Evolutionary conservation across 208 protist genomes (phyloP).

Genomic region (Acanthamoeba quina): DNA sequence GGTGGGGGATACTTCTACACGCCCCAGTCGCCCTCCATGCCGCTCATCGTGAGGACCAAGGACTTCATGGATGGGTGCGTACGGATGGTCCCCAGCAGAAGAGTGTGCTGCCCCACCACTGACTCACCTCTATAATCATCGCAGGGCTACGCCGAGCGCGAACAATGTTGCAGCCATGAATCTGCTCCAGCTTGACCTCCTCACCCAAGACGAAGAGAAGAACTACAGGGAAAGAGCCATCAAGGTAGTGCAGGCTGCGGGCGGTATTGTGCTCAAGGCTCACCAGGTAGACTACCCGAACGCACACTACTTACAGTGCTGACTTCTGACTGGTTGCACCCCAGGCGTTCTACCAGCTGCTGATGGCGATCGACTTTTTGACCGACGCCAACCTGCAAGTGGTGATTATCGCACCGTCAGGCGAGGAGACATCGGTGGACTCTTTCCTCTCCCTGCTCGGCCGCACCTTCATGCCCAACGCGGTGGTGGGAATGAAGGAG

Average conservation of each 20-base stretch:
- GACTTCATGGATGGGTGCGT: constrained; percentile 67
- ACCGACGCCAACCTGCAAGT: constrained; percentile 43
- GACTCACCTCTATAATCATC: not conserved
- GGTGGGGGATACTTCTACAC: constrained; percentile 68
- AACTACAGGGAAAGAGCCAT: constrained; percentile 14
- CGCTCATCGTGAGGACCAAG: constrained; percentile 62
- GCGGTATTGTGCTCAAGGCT: constrained; percentile 33
- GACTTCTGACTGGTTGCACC: no score
- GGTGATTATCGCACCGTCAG: constrained; percentile 11
- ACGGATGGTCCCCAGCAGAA: not conserved
- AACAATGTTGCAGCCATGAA: constrained; percentile 45
- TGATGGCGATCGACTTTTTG: constrained; percentile 55
- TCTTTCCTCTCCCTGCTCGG: constrained; percentile 51
- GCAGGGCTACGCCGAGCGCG: constrained; percentile 42
- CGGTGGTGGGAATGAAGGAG: constrained; percentile 22
- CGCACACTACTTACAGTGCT: not conserved
- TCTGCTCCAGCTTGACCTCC: constrained; percentile 4
- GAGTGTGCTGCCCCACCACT: not conserved
- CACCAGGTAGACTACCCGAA: not conserved
- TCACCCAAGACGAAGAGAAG: constrained; percentile 62
- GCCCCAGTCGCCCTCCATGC: not conserved
- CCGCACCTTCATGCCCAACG: constrained; percentile 46
- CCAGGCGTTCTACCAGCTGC: constrained; percentile 58
- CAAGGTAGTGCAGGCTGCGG: constrained; percentile 14
- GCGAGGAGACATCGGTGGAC: not conserved